Evolutionary conservation across 495 filamentous ascomycete species (phyloP).

Genomic region (Cercophora samala): DNA sequence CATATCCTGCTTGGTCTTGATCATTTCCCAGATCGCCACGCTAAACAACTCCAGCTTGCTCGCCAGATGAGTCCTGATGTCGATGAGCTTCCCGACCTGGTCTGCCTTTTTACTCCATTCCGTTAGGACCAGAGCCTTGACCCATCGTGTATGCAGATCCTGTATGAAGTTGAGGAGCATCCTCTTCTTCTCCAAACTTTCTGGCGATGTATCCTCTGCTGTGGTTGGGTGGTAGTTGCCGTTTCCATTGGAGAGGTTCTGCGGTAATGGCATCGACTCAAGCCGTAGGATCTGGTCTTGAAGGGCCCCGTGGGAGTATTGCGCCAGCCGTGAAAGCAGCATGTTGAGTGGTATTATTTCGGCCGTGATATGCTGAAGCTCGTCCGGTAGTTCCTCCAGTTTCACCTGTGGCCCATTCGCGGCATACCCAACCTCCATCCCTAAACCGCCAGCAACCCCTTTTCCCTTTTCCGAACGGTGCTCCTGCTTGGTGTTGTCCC

Average conservation of each 20-base stretch:
- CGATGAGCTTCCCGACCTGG: constrained; percentile 77
- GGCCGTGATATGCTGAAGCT: constrained; percentile 74
- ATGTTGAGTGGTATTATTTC: constrained; percentile 67
- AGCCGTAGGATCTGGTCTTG: constrained; percentile 66
- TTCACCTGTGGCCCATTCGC: constrained; percentile 22
- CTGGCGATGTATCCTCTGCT: constrained; percentile 55
- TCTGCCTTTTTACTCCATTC: constrained; percentile 80
- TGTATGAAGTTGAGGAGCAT: constrained; percentile 68
- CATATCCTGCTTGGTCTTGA: constrained; percentile 66
- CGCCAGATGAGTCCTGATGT: constrained; percentile 70
- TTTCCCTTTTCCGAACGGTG: constrained; percentile 25
- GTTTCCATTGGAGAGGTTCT: constrained; percentile 19
- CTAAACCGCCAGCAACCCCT: constrained; percentile 16
- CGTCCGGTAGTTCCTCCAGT: constrained; percentile 60
- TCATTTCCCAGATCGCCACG: constrained; percentile 56
- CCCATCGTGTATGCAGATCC: constrained; percentile 60
- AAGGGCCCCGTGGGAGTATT: constrained; percentile 76
- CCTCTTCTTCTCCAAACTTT: constrained; percentile 77
- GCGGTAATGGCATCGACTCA: constrained; percentile 58
- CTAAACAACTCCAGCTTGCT: constrained; percentile 56
- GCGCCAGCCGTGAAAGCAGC: constrained; percentile 70
- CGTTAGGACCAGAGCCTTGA: constrained; percentile 83
- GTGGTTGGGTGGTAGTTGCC: constrained; percentile 14
- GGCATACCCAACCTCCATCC: constrained; percentile 24
- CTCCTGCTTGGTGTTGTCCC: constrained; percentile 25